These are phyloP conservation scores for Calonectria leucothoes DNA, from an alignment of 2,329 filamentous ascomycete genomes.

Conservation along the genomic window DNA sequence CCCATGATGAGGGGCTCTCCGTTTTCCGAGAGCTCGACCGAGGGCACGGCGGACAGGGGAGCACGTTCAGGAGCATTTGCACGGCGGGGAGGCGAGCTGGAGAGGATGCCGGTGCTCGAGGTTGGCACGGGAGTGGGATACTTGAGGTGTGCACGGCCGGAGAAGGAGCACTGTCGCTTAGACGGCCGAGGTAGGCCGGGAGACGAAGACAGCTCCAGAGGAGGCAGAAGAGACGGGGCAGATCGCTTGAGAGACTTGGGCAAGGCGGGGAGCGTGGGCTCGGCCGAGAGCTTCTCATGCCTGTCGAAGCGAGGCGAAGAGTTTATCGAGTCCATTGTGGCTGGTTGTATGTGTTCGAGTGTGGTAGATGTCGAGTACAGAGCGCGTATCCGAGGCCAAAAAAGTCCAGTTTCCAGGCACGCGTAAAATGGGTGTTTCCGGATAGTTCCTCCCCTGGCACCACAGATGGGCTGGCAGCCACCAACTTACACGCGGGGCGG, in stretches of 20 bases:
- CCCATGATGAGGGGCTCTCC: slow-evolving; percentile 89
- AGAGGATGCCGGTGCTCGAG: slow-evolving; percentile 91
- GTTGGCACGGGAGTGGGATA: slow-evolving; percentile 96
- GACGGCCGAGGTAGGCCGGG: slow-evolving; percentile 75
- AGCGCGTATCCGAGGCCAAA: slow-evolving; percentile 15
- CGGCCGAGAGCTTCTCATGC: slow-evolving; percentile 38
- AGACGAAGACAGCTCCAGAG: slow-evolving; percentile 87
- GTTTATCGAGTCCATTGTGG: slow-evolving; percentile 49
- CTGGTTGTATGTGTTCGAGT: not conserved
- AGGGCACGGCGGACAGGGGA: slow-evolving; percentile 86
- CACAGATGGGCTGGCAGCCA: not conserved
- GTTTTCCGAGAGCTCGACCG: slow-evolving; percentile 81
- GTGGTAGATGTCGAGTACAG: too few species aligned
- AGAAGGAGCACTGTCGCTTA: slow-evolving; percentile 70
- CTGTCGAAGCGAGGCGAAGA: slow-evolving; percentile 47
- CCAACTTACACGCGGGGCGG: slow-evolving; percentile 18
- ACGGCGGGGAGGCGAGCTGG: slow-evolving; percentile 80
- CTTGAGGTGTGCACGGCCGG: slow-evolving; percentile 64
- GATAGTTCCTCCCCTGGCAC: slow-evolving; percentile 19
- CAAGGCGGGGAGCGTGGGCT: slow-evolving; percentile 50
- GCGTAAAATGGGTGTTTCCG: slow-evolving; percentile 3
- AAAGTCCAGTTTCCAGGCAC: not conserved
- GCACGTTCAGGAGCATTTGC: slow-evolving; percentile 77
- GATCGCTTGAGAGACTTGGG: slow-evolving; percentile 62
- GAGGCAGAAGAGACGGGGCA: slow-evolving; percentile 77